phyloP scores from a whole-genome alignment of 73 alveolate genomes.

The Tetrahymena malaccensis region DNA sequence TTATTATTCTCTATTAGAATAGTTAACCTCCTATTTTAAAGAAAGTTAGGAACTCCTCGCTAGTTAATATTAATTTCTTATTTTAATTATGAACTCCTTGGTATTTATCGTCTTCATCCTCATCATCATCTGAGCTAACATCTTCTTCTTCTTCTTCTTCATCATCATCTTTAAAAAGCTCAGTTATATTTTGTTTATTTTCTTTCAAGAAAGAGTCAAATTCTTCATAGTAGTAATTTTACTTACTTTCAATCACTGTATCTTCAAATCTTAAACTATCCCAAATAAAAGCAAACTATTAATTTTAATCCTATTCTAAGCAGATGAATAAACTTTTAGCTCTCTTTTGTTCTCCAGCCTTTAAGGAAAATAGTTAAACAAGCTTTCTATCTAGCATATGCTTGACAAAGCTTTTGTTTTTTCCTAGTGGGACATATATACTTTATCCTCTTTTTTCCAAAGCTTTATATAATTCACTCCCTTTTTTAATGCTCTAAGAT shows the following conservation, averaged over 20 bases:
- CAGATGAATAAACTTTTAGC: not conserved
- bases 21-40: not conserved
- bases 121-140: not conserved
- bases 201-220: not conserved
- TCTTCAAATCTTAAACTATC: not conserved
- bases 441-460: not conserved
- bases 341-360: not conserved
- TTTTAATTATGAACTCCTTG: not conserved
- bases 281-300: not conserved
- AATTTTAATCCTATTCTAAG: not conserved
- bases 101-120: not conserved
- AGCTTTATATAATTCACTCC: not conserved
- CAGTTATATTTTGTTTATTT: not conserved
- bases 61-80: not conserved
- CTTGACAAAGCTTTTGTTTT: not conserved
- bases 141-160: not conserved
- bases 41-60: not conserved
- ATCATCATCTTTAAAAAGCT: not conserved
- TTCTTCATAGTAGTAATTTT: not conserved
- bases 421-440: not conserved
- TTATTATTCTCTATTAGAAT: not conserved
- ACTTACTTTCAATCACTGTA: not conserved
- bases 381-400: not conserved
- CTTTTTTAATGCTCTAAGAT: not conserved
- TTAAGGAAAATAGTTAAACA: not conserved